A percentile compares a stretch with the other conserved stretches of the same genome.
phyloP scores from a whole-genome alignment of 2,329 filamentous ascomycete species.

The Apiospora malaysiana region DNA sequence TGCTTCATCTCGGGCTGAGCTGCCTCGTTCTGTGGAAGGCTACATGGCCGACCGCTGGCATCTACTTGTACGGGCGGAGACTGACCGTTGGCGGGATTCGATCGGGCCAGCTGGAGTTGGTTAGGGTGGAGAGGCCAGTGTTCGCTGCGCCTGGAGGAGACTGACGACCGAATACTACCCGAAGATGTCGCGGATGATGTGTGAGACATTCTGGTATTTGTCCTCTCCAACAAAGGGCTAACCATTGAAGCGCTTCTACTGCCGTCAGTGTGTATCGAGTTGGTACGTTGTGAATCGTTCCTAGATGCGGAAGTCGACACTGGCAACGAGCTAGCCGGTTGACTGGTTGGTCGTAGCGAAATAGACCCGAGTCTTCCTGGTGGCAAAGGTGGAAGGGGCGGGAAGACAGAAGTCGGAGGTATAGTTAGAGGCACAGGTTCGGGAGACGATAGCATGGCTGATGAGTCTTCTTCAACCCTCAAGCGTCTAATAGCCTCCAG shows the following conservation, averaged over 20 bases:
- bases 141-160: neutral
- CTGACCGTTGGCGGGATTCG: neutral
- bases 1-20: neutral
- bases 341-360: neutral
- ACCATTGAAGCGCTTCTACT: neutral
- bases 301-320: neutral
- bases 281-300: neutral
- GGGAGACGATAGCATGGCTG: neutral
- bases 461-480: constrained; percentile 32
- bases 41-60: neutral
- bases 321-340: neutral
- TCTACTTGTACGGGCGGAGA: neutral
- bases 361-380: constrained; percentile 13
- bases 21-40: neutral
- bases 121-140: neutral
- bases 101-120: too few relatives aligned
- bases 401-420: constrained; percentile 31
- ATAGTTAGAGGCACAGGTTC: constrained; percentile 22
- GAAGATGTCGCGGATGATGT: neutral
- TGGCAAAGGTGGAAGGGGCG: constrained; percentile 32
- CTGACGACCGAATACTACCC: neutral
- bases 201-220: neutral
- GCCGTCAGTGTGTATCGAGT: neutral
- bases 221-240: neutral
- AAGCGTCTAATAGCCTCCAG: constrained; percentile 45